These are phyloP conservation scores for Nannochloropsis salina DNA, from an alignment of 108 stramenopile genomes.

Conservation along the genomic window DNA sequence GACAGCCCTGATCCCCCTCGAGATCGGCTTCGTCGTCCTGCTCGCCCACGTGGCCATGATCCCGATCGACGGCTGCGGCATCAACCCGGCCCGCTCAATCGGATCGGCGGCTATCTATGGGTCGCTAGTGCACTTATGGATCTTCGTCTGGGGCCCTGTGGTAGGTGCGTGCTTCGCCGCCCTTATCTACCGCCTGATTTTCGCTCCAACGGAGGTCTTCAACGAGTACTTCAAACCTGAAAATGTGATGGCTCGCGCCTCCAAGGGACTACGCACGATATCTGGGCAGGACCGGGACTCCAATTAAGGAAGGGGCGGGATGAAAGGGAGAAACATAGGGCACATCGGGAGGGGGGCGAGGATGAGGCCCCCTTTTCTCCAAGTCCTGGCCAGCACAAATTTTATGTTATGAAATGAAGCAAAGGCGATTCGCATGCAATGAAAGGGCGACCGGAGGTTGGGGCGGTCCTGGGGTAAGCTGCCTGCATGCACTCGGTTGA, in stretches of 20 bases:
- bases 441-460: too few species aligned
- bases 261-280: background rate
- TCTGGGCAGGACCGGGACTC: background rate
- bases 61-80: slow-evolving; percentile 40
- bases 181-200: background rate
- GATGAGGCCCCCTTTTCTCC: background rate
- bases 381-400: too few species aligned
- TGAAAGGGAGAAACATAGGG: background rate
- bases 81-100: slow-evolving; percentile 46
- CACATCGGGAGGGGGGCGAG: background rate
- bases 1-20: slow-evolving; percentile 25
- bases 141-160: background rate
- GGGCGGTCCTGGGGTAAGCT: too few species aligned
- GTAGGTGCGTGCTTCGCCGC: background rate
- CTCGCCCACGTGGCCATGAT: slow-evolving; percentile 28
- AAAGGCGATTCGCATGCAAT: too few species aligned
- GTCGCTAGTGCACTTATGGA: background rate
- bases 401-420: too few species aligned
- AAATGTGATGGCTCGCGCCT: background rate
- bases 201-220: background rate
- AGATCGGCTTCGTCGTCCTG: slow-evolving; percentile 31
- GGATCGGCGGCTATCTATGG: slow-evolving; percentile 25
- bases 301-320: background rate
- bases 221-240: background rate
- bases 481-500: too few species aligned